These are phyloP conservation scores for Chrysanthemum seticuspe DNA, from an alignment of 129 eudicot genomes.

Conservation along the genomic window DNA sequence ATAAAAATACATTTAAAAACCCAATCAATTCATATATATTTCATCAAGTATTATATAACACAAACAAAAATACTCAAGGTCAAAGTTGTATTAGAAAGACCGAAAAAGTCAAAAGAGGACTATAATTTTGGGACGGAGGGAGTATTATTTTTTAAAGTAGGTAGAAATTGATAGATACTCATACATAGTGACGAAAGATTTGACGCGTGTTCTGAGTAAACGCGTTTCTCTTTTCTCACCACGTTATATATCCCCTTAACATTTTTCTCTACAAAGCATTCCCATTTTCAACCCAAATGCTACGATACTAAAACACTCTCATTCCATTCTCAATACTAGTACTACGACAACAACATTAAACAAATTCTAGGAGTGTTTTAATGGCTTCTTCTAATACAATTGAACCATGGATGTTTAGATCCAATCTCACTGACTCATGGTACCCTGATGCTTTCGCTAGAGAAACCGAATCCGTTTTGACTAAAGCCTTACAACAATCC, in stretches of 20 bases:
- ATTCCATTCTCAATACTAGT: not conserved
- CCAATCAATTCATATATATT: no score
- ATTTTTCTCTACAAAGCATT: not conserved
- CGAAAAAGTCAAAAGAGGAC: no score
- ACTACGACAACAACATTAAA: not conserved
- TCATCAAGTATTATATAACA: no score
- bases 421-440: constrained; percentile 52
- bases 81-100: no score
- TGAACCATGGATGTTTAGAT: constrained; percentile 73
- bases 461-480: constrained; percentile 57
- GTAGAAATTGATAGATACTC: constrained; percentile 25
- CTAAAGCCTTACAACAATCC: constrained; percentile 64
- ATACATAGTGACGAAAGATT: constrained; percentile 34
- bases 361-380: not conserved
- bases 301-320: not conserved
- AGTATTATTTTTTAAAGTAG: no score
- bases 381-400: constrained; percentile 70
- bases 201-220: constrained; percentile 77
- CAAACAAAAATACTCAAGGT: no score
- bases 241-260: constrained; percentile 35
- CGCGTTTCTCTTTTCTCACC: constrained; percentile 55
- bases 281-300: not conserved
- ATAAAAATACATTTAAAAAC: no score
- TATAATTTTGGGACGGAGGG: no score
- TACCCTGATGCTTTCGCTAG: constrained; percentile 55